Evolutionary conservation across 441 rosid genomes (phyloP), one percentile per base, ranked within the genome.

Genomic region (Arabidopsis hybrid): DNA sequence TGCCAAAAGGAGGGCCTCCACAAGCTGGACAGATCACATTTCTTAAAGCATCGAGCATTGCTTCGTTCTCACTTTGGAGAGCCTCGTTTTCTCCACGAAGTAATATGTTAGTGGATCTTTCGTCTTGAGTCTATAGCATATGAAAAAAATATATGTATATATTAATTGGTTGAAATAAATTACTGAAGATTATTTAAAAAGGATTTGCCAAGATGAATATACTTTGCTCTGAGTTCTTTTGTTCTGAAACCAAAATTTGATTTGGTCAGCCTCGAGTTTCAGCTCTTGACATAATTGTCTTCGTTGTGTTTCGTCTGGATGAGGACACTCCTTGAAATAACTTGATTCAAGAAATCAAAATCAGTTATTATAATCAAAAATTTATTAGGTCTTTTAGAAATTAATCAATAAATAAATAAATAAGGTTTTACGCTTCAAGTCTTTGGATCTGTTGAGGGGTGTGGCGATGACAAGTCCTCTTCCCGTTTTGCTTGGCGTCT

Each of bases 231-330:
- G 97, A 57, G 95, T 89, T 67, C 96, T 85, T 73, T 87, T 92
- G 86, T 90, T 90, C 49, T 90, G 96, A 75, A 92, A 92, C 97
- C 97, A 92, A 62, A 92, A 90, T 39, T 87, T 92, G 77, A 92
- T 65, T 71, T 90, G 96, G 63, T 76, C 83, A 3, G 78, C 53
- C 18, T 80, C 88, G 0, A 92, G 83, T 4, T 86, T 79, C 42
- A 92, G 64, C 21, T 89, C 91, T 55, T 34, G 60, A 58, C 95
- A 79, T 16, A 90, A 21, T 1, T 47, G 73, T 4, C 80, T 61
- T 69, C 91, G 73, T 17, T 87, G 93, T 26, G 72, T 65, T 10
- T 90, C 93, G 26, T 85, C 86, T 5, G 96, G 97, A 68, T 90
- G 91, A 2, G 91, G 91, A 58, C 82, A 84, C 0, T 86, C 84